Percentiles rank a stretch among this genome's conserved stretches.
phyloP scores from a whole-genome alignment of 768 basidiomycete genomes.

The Crepidotus variabilis region DNA sequence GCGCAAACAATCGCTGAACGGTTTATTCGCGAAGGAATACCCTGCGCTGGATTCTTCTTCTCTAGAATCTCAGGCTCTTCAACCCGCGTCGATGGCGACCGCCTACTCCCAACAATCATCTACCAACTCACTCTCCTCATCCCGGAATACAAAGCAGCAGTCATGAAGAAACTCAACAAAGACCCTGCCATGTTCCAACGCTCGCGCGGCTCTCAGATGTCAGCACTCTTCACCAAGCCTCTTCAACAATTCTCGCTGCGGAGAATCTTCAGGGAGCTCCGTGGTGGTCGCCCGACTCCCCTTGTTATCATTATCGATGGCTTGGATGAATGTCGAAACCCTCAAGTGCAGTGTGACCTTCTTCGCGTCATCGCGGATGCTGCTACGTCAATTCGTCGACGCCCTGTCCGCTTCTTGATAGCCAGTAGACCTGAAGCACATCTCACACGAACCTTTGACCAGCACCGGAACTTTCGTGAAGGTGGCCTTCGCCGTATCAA shows the following conservation, averaged over 20 bases:
- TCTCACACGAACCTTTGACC: slow-evolving; percentile 13
- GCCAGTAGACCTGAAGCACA: slow-evolving; percentile 17
- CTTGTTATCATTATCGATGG: slow-evolving; percentile 19
- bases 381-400: not conserved
- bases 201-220: slow-evolving; percentile 7
- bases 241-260: slow-evolving; percentile 1
- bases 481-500: slow-evolving; percentile 2
- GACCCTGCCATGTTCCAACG: slow-evolving; percentile 11
- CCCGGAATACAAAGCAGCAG: not conserved
- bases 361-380: slow-evolving; percentile 5
- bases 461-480: slow-evolving; percentile 1
- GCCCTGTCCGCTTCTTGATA: slow-evolving; percentile 15
- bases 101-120: slow-evolving; percentile 14
- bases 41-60: slow-evolving; percentile 18
- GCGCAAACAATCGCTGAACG: slow-evolving; percentile 16
- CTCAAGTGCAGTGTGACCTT: slow-evolving; percentile 10
- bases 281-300: not conserved
- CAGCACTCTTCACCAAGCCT: slow-evolving; percentile 10
- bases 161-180: slow-evolving; percentile 7
- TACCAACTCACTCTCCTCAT: slow-evolving; percentile 13
- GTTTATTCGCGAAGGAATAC: slow-evolving; percentile 1
- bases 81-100: slow-evolving; percentile 7
- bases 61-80: slow-evolving; percentile 1
- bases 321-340: slow-evolving; percentile 16
- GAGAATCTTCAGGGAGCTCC: not conserved